Conservation (phyloP, 2,329 filamentous ascomycete species). For the Diplocarpon rosae region DNA sequence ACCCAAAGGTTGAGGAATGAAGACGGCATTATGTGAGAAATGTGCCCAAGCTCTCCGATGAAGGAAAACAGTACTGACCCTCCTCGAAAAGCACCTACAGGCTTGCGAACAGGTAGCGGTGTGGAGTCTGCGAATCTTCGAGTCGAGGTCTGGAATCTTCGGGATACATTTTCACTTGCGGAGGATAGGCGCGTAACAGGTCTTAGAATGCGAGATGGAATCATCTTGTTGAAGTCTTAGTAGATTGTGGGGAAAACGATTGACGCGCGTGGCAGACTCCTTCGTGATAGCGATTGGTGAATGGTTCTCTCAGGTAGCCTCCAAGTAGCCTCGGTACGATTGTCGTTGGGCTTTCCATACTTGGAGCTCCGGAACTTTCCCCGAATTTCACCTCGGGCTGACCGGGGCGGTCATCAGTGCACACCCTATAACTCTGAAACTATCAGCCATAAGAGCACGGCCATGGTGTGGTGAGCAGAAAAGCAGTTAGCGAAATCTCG, state of each 20-base stretch:
- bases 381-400: background rate
- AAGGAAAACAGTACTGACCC: conserved; percentile 37
- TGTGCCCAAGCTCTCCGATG: background rate
- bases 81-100: conserved; percentile 60
- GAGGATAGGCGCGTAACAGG: conserved; percentile 30
- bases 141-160: conserved; percentile 29
- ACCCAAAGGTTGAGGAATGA: too few species aligned
- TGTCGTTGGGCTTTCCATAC: background rate
- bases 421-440: too few species aligned
- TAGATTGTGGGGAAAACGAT: background rate
- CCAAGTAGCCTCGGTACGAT: too few species aligned
- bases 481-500: too few species aligned
- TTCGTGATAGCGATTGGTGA: background rate
- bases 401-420: background rate
- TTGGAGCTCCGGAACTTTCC: conserved; percentile 1
- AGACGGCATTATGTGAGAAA: background rate
- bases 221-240: conserved; percentile 16
- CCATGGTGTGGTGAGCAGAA: too few species aligned
- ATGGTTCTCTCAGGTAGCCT: background rate
- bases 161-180: conserved; percentile 21
- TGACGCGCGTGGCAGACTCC: background rate
- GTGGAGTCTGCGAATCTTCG: conserved; percentile 29
- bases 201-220: conserved; percentile 34
- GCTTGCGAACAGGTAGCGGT: conserved; percentile 46
- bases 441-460: too few species aligned